phyloP scores from a whole-genome alignment of 2,329 filamentous ascomycete genomes.

The Arthrobotrys conoides region DNA sequence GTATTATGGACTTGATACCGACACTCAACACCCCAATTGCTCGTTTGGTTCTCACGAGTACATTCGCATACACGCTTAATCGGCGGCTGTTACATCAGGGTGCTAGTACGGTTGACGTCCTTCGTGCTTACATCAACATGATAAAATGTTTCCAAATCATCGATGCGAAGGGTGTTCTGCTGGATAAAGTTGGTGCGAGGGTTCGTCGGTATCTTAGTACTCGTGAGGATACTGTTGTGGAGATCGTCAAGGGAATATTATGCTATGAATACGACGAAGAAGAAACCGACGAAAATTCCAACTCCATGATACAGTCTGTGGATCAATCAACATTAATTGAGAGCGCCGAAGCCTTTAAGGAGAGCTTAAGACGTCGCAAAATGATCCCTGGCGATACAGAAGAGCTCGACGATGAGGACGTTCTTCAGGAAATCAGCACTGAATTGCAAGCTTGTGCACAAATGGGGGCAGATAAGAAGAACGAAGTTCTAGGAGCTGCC shows the following conservation, averaged over 20 bases:
- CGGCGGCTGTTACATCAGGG: constrained; percentile 79
- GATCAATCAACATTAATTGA: not conserved
- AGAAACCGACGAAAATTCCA: constrained; percentile 29
- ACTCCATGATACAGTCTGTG: constrained; percentile 5
- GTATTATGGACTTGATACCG: constrained; percentile 74
- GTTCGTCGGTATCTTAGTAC: constrained; percentile 76
- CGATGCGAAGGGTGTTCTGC: constrained; percentile 76
- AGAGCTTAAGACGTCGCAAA: constrained; percentile 42
- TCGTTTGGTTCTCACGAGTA: constrained; percentile 75
- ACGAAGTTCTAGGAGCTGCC: constrained; percentile 67
- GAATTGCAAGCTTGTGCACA: constrained; percentile 62
- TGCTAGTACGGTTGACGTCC: constrained; percentile 76
- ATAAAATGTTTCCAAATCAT: constrained; percentile 76
- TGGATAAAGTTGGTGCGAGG: constrained; percentile 77
- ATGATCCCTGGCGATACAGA: constrained; percentile 39
- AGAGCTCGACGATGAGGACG: constrained; percentile 46
- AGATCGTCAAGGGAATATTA: constrained; percentile 76
- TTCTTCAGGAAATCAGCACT: constrained; percentile 55
- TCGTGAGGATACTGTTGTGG: constrained; percentile 76
- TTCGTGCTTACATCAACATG: constrained; percentile 78
- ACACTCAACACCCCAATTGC: constrained; percentile 67
- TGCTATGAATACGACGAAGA: constrained; percentile 65
- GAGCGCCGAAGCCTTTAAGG: constrained; percentile 34
- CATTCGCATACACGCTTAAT: constrained; percentile 77
- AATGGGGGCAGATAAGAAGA: constrained; percentile 67